A percentile compares a stretch with the other conserved stretches of the same genome.
These are phyloP conservation scores for Castanea sativa DNA, from an alignment of 306 rosid species.

Conservation along the genomic window DNA sequence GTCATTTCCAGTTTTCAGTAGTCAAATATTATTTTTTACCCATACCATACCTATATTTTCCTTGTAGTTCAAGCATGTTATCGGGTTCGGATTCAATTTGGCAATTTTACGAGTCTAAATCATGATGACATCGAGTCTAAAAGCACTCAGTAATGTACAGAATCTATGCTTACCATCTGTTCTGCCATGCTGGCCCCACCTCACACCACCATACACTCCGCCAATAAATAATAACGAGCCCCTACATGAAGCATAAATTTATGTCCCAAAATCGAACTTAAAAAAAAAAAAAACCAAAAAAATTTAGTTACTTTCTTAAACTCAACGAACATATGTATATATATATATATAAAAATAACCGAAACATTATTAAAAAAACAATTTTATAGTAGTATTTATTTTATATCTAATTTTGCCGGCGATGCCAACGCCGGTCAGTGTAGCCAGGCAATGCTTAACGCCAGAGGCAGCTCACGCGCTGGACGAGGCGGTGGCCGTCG, in stretches of 20 bases:
- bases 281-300: no score
- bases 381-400: no score
- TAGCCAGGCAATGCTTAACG: slow-evolving; percentile 90
- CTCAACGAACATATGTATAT: neutral
- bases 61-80: no score
- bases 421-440: slow-evolving; percentile 88
- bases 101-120: no score
- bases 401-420: slow-evolving; percentile 29
- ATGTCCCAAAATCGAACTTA: neutral
- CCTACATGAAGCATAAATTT: neutral
- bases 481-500: slow-evolving; percentile 89
- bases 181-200: slow-evolving; percentile 24
- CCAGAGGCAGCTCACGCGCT: slow-evolving; percentile 74
- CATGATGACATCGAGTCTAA: neutral
- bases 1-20: no score
- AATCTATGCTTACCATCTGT: slow-evolving; percentile 34
- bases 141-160: slow-evolving; percentile 9
- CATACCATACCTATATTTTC: no score
- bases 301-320: neutral
- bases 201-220: slow-evolving; percentile 23
- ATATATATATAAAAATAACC: neutral
- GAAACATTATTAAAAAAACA: no score
- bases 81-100: no score
- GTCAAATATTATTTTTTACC: no score
- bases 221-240: slow-evolving; percentile 17